phyloP scores from a whole-genome alignment of 805 yeast species.

The Komagataella mondaviorum region DNA sequence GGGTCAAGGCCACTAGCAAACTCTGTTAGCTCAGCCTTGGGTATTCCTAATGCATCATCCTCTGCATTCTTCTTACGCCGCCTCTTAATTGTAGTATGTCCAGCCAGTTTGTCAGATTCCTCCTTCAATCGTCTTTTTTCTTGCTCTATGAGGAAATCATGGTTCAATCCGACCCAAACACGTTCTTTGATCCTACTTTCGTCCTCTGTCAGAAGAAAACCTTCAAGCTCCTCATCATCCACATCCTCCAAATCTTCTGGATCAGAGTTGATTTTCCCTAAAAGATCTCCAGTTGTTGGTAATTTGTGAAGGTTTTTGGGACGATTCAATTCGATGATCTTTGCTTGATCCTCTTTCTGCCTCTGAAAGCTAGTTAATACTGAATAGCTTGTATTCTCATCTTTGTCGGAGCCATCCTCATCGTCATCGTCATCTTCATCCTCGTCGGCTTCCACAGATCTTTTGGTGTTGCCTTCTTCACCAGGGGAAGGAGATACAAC shows the following conservation, averaged over 20 bases:
- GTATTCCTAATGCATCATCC: constrained; percentile 16
- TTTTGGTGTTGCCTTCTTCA: neutral
- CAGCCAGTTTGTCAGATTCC: constrained; percentile 81
- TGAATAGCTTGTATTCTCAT: constrained; percentile 7
- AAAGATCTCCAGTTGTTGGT: constrained; percentile 45
- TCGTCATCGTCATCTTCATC: constrained; percentile 11
- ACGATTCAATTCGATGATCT: constrained; percentile 27
- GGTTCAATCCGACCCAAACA: constrained; percentile 83
- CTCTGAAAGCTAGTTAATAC: constrained; percentile 5
- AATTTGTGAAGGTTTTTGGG: constrained; percentile 42
- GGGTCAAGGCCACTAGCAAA: constrained; percentile 9
- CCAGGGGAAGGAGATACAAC: constrained; percentile 1
- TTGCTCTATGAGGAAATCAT: constrained; percentile 74
- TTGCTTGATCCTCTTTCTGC: constrained; percentile 4
- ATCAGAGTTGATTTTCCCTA: constrained; percentile 41
- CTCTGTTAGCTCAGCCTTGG: constrained; percentile 13
- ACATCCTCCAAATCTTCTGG: constrained; percentile 58
- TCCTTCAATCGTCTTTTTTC: constrained; percentile 71
- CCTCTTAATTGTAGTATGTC: constrained; percentile 48
- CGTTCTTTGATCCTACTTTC: constrained; percentile 66
- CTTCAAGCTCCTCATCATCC: constrained; percentile 70
- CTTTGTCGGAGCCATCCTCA: constrained; percentile 14
- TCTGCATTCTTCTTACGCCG: constrained; percentile 22
- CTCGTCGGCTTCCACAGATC: neutral
- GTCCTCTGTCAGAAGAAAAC: constrained; percentile 46